These are phyloP conservation scores for Pythium guiyangense DNA, from an alignment of 352 stramenopile species.

Conservation along the genomic window DNA sequence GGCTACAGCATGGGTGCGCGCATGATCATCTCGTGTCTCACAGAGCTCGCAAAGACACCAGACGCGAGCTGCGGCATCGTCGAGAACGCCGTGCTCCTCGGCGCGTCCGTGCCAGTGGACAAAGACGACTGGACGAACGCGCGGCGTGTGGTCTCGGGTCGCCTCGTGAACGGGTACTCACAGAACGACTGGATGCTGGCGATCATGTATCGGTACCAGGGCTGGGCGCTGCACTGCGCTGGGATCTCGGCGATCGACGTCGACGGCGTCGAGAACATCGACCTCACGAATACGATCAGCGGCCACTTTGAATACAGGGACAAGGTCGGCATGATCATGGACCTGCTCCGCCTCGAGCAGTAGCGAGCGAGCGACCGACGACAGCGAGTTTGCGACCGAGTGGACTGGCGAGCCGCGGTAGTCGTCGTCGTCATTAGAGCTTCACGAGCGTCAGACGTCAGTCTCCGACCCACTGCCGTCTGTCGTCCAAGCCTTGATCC, in stretches of 20 bases:
- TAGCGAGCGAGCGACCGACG: background rate
- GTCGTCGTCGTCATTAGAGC: no score
- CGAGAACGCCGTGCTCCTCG: slow-evolving; percentile 86
- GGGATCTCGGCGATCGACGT: slow-evolving; percentile 66
- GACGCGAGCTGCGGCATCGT: slow-evolving; percentile 71
- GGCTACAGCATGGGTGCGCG: slow-evolving; percentile 88
- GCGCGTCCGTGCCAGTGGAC: slow-evolving; percentile 62
- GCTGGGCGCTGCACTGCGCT: slow-evolving; percentile 73
- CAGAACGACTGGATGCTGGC: slow-evolving; percentile 89
- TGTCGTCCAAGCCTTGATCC: no score
- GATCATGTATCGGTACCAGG: slow-evolving; percentile 88
- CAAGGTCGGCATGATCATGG: slow-evolving; percentile 78
- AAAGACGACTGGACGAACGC: slow-evolving; percentile 66
- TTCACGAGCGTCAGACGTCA: no score
- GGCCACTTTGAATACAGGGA: slow-evolving; percentile 88
- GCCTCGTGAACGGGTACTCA: slow-evolving; percentile 90
- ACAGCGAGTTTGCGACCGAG: background rate
- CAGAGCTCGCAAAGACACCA: slow-evolving; percentile 65
- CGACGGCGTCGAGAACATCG: slow-evolving; percentile 73
- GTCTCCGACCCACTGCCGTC: no score
- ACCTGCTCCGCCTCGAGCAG: slow-evolving; percentile 59
- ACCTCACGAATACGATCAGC: slow-evolving; percentile 72
- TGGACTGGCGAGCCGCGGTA: no score
- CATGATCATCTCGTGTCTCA: slow-evolving; percentile 88
- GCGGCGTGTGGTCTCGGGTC: slow-evolving; percentile 67